Evolutionary conservation across 805 yeast genomes (phyloP).

Genomic region (Starmerella stigmatis): DNA sequence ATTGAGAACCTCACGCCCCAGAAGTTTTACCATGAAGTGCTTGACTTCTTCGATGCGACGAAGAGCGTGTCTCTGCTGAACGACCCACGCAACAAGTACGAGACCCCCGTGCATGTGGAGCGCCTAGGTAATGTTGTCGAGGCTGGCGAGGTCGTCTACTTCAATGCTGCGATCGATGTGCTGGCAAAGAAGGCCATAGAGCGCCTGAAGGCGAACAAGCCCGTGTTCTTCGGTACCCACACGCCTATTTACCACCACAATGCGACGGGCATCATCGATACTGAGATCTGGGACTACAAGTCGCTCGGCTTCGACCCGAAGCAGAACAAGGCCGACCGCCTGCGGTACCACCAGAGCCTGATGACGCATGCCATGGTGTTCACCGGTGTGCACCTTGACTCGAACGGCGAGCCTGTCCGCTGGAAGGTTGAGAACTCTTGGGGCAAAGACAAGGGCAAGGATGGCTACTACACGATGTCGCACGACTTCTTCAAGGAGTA

Average conservation of each 20-base stretch:
- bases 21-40: slow-evolving; percentile 48
- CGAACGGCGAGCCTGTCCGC: slow-evolving; percentile 47
- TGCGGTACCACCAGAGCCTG: slow-evolving; percentile 55
- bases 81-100: slow-evolving; percentile 70
- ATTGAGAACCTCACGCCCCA: slow-evolving; percentile 48
- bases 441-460: slow-evolving; percentile 58
- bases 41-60: slow-evolving; percentile 43
- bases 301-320: slow-evolving; percentile 39
- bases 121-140: slow-evolving; percentile 63
- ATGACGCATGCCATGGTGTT: slow-evolving; percentile 91
- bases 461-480: slow-evolving; percentile 62
- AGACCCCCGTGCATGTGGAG: slow-evolving; percentile 57
- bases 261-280: slow-evolving; percentile 60
- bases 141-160: slow-evolving; percentile 59
- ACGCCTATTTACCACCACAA: slow-evolving; percentile 68
- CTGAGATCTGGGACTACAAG: slow-evolving; percentile 55
- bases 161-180: slow-evolving; percentile 52
- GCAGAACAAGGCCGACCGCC: slow-evolving; percentile 55
- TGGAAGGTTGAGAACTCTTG: slow-evolving; percentile 72
- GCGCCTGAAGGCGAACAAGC: slow-evolving; percentile 60
- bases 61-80: slow-evolving; percentile 57
- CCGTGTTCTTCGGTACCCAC: slow-evolving; percentile 82
- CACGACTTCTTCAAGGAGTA: slow-evolving; percentile 66
- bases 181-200: slow-evolving; percentile 54
- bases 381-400: slow-evolving; percentile 69